These are phyloP conservation scores for Cordyceps farinosa DNA, from an alignment of 2,329 filamentous ascomycete genomes.

Conservation along the genomic window DNA sequence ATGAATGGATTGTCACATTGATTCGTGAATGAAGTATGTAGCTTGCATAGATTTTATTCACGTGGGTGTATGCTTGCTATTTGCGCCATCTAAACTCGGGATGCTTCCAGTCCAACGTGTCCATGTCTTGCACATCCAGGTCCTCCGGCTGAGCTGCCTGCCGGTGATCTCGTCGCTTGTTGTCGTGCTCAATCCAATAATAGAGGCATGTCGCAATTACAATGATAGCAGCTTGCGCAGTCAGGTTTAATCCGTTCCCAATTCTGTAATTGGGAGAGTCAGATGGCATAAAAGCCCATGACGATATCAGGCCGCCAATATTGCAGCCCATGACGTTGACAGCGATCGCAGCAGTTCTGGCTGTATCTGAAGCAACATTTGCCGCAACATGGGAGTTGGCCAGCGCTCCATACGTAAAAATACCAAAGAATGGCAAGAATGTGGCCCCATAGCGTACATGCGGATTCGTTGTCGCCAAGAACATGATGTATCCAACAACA, in stretches of 20 bases:
- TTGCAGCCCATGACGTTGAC: constrained; percentile 48
- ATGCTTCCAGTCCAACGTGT: constrained; percentile 65
- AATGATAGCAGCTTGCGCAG: constrained; percentile 54
- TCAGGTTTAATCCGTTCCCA: constrained; percentile 68
- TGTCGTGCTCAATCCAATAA: constrained; percentile 61
- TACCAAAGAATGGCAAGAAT: constrained; percentile 61
- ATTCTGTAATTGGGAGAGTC: constrained; percentile 65
- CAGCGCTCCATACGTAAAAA: constrained; percentile 60
- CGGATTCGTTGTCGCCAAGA: constrained; percentile 50
- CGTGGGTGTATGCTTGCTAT: background rate
- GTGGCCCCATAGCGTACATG: constrained; percentile 62
- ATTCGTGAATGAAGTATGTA: background rate
- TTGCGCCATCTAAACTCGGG: constrained; percentile 60
- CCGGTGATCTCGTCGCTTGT: constrained; percentile 52
- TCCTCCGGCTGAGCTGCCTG: constrained; percentile 49
- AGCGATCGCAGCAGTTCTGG: constrained; percentile 58
- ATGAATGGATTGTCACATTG: background rate
- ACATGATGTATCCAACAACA: constrained; percentile 67
- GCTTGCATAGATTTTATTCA: background rate
- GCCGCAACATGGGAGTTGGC: constrained; percentile 64
- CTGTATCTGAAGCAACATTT: constrained; percentile 67
- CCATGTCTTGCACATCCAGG: constrained; percentile 43
- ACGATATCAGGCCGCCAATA: constrained; percentile 11
- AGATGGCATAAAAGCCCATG: constrained; percentile 45
- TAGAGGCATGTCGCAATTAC: constrained; percentile 47